Conservation (phyloP, 805 yeast species). For the Millerozyma acaciae region DNA sequence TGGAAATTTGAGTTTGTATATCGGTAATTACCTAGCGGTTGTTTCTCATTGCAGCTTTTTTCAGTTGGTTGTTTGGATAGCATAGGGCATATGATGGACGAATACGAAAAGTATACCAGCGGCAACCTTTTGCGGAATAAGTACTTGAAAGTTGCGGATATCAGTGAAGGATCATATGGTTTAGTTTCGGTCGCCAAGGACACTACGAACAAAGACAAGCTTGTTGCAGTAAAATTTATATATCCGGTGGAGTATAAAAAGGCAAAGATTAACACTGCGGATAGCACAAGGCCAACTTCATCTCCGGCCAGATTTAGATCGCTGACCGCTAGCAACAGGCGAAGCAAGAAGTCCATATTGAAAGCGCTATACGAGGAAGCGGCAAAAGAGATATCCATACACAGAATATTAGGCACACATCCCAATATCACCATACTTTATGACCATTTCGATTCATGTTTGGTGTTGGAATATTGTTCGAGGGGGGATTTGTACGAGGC, state of each 20-base stretch:
- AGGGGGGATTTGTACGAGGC: slow-evolving; percentile 87
- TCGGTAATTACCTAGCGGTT: no score
- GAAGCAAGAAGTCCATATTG: slow-evolving; percentile 21
- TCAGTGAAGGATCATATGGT: slow-evolving; percentile 93
- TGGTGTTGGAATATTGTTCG: slow-evolving; percentile 73
- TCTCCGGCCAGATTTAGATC: slow-evolving; percentile 33
- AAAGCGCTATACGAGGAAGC: slow-evolving; percentile 50
- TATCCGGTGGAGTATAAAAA: slow-evolving; percentile 49
- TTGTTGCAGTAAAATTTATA: slow-evolving; percentile 85
- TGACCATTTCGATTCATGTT: slow-evolving; percentile 50
- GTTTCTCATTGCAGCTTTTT: no score
- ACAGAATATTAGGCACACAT: slow-evolving; percentile 52
- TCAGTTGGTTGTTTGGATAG: no score
- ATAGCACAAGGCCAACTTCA: slow-evolving; percentile 26
- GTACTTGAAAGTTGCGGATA: slow-evolving; percentile 65
- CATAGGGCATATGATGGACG: slow-evolving; percentile 41
- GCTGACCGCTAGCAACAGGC: slow-evolving; percentile 1
- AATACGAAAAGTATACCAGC: slow-evolving; percentile 34
- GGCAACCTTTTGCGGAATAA: slow-evolving; percentile 52
- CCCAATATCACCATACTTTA: slow-evolving; percentile 44
- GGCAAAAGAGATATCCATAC: slow-evolving; percentile 63
- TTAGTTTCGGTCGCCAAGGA: slow-evolving; percentile 86
- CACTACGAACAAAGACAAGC: slow-evolving; percentile 35
- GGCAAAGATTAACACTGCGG: slow-evolving; percentile 13
- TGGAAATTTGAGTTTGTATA: no score